These are phyloP conservation scores for Nothopassalora personata DNA, from an alignment of 2,329 filamentous ascomycete species.

Conservation along the genomic window DNA sequence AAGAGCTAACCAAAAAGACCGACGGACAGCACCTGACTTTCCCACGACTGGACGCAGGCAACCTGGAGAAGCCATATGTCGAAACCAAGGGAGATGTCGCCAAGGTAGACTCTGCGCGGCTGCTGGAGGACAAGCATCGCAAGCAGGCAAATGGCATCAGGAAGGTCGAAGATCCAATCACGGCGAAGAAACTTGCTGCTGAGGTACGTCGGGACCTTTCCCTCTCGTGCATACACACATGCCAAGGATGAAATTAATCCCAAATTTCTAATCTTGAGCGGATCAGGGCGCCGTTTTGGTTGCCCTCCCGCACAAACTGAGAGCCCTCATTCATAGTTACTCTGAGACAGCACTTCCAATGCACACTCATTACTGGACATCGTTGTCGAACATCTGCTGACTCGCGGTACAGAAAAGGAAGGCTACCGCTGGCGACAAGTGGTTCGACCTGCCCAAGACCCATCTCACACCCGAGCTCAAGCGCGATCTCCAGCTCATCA, in stretches of 20 bases:
- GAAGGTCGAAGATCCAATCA: constrained; percentile 51
- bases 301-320: constrained; percentile 66
- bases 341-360: constrained; percentile 50
- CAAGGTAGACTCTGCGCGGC: constrained; percentile 47
- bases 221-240: constrained; percentile 11
- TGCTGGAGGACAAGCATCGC: constrained; percentile 46
- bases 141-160: constrained; percentile 40
- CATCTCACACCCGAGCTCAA: constrained; percentile 79
- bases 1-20: constrained; percentile 20
- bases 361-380: constrained; percentile 8
- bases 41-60: constrained; percentile 46
- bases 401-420: constrained; percentile 47
- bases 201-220: constrained; percentile 46
- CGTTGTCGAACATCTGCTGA: constrained; percentile 20
- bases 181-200: constrained; percentile 41
- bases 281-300: constrained; percentile 75
- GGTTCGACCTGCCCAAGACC: constrained; percentile 85
- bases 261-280: constrained; percentile 63
- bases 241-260: constrained; percentile 73
- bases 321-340: constrained; percentile 67
- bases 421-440: constrained; percentile 69
- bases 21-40: constrained; percentile 38
- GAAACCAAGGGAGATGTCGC: constrained; percentile 49
- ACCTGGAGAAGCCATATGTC: constrained; percentile 51
- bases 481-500: constrained; percentile 80